Evolutionary conservation across 1,139 yeast genomes (phyloP).

Genomic region (Yamadazyma aaseri): DNA sequence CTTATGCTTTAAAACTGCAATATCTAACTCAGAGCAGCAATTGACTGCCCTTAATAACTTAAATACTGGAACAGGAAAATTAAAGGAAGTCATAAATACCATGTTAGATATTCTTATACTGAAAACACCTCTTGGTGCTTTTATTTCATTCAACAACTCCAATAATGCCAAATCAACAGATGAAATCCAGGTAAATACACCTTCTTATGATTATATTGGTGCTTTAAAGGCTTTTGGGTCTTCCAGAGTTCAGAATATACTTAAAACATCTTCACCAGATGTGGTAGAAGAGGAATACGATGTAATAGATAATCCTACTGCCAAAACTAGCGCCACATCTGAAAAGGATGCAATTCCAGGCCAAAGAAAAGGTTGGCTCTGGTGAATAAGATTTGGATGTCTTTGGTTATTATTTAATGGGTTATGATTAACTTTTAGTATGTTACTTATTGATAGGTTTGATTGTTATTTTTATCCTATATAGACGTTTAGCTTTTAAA

Average conservation of each 20-base stretch:
- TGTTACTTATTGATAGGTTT: no score
- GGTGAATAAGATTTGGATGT: conserved; percentile 20
- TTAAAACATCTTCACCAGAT: no score
- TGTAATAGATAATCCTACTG: conserved; percentile 29
- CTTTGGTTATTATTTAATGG: neutral
- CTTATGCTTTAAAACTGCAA: conserved; percentile 27
- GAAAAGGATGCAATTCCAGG: conserved; percentile 2
- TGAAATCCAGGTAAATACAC: no score
- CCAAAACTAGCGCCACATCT: conserved; percentile 11
- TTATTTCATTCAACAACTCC: no score
- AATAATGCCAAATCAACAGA: no score
- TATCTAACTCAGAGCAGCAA: conserved; percentile 32
- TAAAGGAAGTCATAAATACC: conserved; percentile 1
- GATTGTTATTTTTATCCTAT: no score
- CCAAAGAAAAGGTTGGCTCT: conserved; percentile 29
- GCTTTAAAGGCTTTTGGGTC: conserved; percentile 7
- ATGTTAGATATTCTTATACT: neutral
- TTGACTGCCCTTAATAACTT: conserved; percentile 5
- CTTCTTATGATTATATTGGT: conserved; percentile 4
- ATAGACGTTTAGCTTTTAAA: no score
- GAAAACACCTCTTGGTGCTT: neutral
- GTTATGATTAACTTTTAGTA: neutral
- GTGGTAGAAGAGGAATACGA: conserved; percentile 36
- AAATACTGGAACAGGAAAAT: conserved; percentile 7
- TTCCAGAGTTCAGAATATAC: conserved; percentile 4